A percentile compares a stretch with the other conserved stretches of the same genome.
Evolutionary conservation across 805 yeast species (phyloP).

Genomic region (Candida koratica): DNA sequence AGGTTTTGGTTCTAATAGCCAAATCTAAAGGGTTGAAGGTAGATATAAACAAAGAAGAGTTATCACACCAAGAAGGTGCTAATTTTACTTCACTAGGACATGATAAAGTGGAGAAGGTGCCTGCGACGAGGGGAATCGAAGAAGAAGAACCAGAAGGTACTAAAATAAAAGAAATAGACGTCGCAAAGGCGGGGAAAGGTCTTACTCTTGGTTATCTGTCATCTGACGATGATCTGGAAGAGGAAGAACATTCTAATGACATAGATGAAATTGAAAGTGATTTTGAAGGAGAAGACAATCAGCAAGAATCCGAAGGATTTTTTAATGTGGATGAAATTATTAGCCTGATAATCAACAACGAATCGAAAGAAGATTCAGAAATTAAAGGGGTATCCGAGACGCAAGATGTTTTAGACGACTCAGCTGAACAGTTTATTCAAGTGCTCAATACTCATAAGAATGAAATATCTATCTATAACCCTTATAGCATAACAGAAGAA

Average conservation of each 20-base stretch:
- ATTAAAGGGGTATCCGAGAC: no score
- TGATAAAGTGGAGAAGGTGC: not conserved
- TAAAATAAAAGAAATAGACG: not conserved
- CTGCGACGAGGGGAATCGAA: not conserved
- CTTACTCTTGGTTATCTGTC: conserved; percentile 5
- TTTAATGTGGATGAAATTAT: conserved; percentile 4
- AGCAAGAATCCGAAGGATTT: conserved; percentile 1
- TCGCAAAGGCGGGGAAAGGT: not conserved
- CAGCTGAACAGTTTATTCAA: conserved; percentile 19
- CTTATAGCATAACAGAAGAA: conserved; percentile 39
- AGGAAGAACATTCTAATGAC: conserved; percentile 3
- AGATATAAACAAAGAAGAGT: no score
- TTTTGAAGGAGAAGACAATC: conserved; percentile 6
- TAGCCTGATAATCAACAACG: not conserved
- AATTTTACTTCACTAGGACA: no score
- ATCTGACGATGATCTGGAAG: conserved; percentile 4
- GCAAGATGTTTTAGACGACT: no score
- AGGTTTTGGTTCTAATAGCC: conserved; percentile 11
- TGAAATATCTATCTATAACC: conserved; percentile 30
- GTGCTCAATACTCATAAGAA: conserved; percentile 24
- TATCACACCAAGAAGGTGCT: no score
- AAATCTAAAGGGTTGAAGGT: conserved; percentile 14
- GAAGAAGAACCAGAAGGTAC: not conserved
- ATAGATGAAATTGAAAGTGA: not conserved
- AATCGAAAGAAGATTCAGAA: conserved; percentile 5